phyloP scores from a whole-genome alignment of 495 filamentous ascomycete species.

The Apodospora peruviana region DNA sequence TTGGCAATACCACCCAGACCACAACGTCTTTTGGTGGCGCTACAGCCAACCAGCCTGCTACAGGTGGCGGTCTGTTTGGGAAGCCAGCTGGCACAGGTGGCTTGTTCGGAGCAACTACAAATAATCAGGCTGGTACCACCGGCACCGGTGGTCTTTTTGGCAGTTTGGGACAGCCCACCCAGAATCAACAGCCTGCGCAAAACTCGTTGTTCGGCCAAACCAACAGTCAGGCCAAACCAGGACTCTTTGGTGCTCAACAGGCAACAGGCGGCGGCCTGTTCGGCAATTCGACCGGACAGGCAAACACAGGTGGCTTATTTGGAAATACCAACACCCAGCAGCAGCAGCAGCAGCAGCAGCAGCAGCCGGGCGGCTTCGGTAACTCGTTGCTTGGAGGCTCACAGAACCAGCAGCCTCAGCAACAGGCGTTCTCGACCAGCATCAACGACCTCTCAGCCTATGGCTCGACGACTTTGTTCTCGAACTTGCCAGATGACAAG shows the following conservation, averaged over 20 bases:
- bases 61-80: constrained; percentile 57
- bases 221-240: constrained; percentile 35
- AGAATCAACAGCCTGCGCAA: constrained; percentile 51
- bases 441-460: constrained; percentile 75
- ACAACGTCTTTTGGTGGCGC: constrained; percentile 11
- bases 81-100: constrained; percentile 43
- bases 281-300: constrained; percentile 45
- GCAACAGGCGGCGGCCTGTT: constrained; percentile 56
- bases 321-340: constrained; percentile 41
- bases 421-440: constrained; percentile 67
- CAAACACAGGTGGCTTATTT: constrained; percentile 35
- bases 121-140: constrained; percentile 27
- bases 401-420: constrained; percentile 36
- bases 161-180: constrained; percentile 38
- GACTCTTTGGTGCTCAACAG: constrained; percentile 36
- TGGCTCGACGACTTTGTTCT: constrained; percentile 75
- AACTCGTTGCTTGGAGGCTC: constrained; percentile 38
- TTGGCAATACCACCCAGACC: constrained; percentile 38
- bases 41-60: constrained; percentile 27
- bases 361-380: constrained; percentile 30
- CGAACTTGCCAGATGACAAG: constrained; percentile 57
- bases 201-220: constrained; percentile 37
- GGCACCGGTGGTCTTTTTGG: constrained; percentile 44
- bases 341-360: constrained; percentile 41
- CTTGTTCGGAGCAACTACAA: constrained; percentile 39